These are phyloP conservation scores for Phytopythium delawarense DNA, from an alignment of 352 stramenopile genomes.

Conservation along the genomic window DNA sequence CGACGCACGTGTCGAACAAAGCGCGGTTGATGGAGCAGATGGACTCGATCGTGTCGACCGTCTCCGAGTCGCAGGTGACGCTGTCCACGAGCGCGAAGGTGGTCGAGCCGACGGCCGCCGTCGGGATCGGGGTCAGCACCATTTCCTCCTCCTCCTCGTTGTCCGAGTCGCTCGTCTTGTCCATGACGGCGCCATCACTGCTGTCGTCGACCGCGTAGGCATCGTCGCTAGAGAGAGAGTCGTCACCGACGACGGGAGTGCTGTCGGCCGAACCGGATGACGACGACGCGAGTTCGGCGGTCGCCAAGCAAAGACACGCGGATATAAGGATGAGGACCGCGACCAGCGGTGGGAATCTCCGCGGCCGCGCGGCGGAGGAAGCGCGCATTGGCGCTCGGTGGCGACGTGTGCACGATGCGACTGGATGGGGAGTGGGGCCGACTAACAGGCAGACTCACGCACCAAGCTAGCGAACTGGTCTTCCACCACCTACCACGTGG, in stretches of 20 bases:
- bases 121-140: constrained; percentile 22
- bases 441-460: neutral
- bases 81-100: constrained; percentile 45
- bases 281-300: neutral
- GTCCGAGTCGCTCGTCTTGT: neutral
- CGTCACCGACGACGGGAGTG: constrained; percentile 2
- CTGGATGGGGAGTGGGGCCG: neutral
- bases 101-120: constrained; percentile 28
- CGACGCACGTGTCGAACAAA: constrained; percentile 43
- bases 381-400: neutral
- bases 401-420: neutral
- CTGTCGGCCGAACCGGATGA: neutral
- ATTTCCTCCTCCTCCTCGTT: neutral
- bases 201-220: neutral
- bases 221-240: neutral
- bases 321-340: neutral
- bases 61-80: constrained; percentile 35
- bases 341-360: neutral
- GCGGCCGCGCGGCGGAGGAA: neutral
- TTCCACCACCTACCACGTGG: no score
- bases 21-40: constrained; percentile 47
- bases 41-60: constrained; percentile 29
- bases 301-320: neutral
- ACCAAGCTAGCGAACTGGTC: no score
- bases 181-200: neutral